Evolutionary conservation across 2,329 filamentous ascomycete genomes (phyloP), one percentile per base, ranked within the genome.

Genomic region (Colletotrichum aenigma): DNA sequence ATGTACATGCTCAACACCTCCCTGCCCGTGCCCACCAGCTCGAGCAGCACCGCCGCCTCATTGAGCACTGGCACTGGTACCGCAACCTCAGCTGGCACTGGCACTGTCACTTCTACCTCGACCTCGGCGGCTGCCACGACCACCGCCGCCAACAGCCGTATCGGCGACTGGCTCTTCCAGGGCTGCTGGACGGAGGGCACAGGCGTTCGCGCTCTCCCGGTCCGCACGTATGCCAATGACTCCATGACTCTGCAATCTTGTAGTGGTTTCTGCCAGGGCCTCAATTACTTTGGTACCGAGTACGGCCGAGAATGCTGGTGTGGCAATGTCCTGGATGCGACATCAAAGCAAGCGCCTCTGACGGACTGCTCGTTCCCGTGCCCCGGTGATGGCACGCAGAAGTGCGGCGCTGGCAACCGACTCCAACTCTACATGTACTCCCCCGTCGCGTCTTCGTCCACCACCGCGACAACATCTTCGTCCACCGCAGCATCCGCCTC

Each of bases 231-330:
- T 56, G 78, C 84, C 8, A 76, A 80, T 36, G 81, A 85, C 36
- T 78, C 76, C 56, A 84, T 85, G 84, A 84, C 83, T 0, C 82
- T 86, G 4, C 83, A 85, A 24, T 77, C 67, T 3, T 84, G 83
- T 36, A 81, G 81, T 1, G 56, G 71, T 1, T 84, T 82, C 67
- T 85, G 84, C 18, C 74, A 78, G 3, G 79, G 78, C 4, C 82
- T 75, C 26, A 77, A 68, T 0, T 85, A 82, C 71, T 85, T 85
- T 61, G 84, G 83, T 1, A 72, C 78, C 4, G 83, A 85, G 32
- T 86, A 85, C 36, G 84, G 81, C 4, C 70, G 83, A 0, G 84
- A 87, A 70, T 87, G 85, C 60, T 87, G 82, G 65, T 87, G 85
- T 34, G 85, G 85, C 1, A 81, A 85, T 26, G 74, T 62, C 2